Conservation (phyloP, 352 stramenopile genomes). For the Globisporangium acanthophoron region DNA sequence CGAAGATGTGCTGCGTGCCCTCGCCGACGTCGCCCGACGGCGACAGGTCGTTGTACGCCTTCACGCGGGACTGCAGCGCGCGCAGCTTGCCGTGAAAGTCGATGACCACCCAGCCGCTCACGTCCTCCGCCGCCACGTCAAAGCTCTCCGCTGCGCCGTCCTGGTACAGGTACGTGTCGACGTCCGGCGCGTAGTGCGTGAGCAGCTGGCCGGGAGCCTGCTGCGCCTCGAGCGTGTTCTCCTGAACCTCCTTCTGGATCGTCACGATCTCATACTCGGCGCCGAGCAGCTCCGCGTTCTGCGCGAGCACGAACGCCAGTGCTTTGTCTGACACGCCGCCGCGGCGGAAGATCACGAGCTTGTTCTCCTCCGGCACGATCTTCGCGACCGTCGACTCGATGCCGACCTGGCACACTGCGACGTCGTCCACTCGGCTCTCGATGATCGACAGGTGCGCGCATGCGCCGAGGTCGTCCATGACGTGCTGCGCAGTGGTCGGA, state of each 20-base stretch:
- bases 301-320: constrained; percentile 50
- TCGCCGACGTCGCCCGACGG: constrained; percentile 53
- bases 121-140: constrained; percentile 22
- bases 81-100: constrained; percentile 69
- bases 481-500: constrained; percentile 94
- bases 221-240: constrained; percentile 63
- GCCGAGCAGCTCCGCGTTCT: constrained; percentile 31
- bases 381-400: constrained; percentile 95
- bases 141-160: constrained; percentile 28
- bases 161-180: constrained; percentile 86
- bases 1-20: constrained; percentile 78
- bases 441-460: constrained; percentile 88
- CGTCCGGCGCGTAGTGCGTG: constrained; percentile 97
- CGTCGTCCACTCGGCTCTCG: constrained; percentile 37
- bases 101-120: constrained; percentile 67
- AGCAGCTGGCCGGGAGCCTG: constrained; percentile 95
- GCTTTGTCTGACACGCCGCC: constrained; percentile 78
- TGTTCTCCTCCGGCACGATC: constrained; percentile 71
- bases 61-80: constrained; percentile 36
- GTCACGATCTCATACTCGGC: constrained; percentile 55
- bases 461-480: constrained; percentile 94
- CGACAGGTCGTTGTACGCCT: constrained; percentile 81
- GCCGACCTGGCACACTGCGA: constrained; percentile 78
- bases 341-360: constrained; percentile 85
- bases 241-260: constrained; percentile 58